Conservation (phyloP, 164 flowering plant species). For the Aristolochia contorta region DNA sequence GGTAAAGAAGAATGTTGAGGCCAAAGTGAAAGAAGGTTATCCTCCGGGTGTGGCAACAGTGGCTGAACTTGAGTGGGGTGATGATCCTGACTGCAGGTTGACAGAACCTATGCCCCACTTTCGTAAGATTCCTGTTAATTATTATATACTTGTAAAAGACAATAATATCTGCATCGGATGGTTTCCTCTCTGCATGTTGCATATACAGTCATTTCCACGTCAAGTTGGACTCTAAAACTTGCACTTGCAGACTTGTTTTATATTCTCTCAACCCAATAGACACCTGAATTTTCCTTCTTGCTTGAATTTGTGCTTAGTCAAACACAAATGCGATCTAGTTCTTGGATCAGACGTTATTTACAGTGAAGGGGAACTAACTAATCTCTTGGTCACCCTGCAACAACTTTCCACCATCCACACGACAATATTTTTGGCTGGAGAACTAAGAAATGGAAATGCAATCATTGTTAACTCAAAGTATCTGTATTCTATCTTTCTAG, state of each 20-base stretch:
- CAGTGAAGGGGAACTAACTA: slow-evolving; percentile 69
- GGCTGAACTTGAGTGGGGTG: slow-evolving; percentile 73
- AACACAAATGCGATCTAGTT: slow-evolving; percentile 28
- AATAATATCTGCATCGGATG: neutral
- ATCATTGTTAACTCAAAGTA: neutral
- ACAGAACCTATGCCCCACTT: slow-evolving; percentile 60
- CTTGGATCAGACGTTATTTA: slow-evolving; percentile 88
- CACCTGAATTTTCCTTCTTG: neutral
- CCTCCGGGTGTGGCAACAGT: slow-evolving; percentile 59
- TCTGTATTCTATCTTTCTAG: neutral
- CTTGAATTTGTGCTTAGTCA: neutral
- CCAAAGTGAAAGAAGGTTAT: slow-evolving; percentile 39
- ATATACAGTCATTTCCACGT: too few species aligned
- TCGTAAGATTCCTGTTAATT: slow-evolving; percentile 25
- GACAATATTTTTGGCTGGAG: slow-evolving; percentile 70
- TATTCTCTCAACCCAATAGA: neutral
- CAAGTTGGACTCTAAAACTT: too few species aligned
- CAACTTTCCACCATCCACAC: slow-evolving; percentile 61
- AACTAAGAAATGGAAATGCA: slow-evolving; percentile 67
- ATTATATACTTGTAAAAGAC: neutral
- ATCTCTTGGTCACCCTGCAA: slow-evolving; percentile 50
- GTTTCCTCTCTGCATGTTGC: neutral
- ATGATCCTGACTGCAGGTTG: slow-evolving; percentile 43
- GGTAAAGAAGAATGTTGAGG: slow-evolving; percentile 66
- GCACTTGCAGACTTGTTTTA: neutral